These are phyloP conservation scores for Vaccinium corymbosum DNA, from an alignment of 148 eudicot genomes.

Conservation along the genomic window DNA sequence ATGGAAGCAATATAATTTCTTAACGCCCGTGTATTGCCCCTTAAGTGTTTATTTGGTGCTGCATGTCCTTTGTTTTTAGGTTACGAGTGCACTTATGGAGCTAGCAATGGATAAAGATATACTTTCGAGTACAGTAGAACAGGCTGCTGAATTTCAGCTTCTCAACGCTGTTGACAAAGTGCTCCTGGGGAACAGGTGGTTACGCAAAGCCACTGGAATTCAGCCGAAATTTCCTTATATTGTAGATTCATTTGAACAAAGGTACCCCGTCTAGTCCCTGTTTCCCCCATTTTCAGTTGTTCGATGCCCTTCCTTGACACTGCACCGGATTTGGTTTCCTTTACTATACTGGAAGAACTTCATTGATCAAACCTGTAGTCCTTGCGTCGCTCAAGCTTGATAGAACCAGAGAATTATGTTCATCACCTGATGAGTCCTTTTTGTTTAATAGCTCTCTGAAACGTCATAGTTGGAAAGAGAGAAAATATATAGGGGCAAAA, in stretches of 20 bases:
- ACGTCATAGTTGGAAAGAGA: neutral
- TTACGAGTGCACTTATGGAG: slow-evolving; percentile 70
- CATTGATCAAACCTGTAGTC: neutral
- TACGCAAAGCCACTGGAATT: slow-evolving; percentile 84
- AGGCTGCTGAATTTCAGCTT: slow-evolving; percentile 85
- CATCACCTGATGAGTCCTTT: slow-evolving; percentile 9
- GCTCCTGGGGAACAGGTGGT: slow-evolving; percentile 87
- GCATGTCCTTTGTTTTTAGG: slow-evolving; percentile 33
- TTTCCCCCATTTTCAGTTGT: neutral
- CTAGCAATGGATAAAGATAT: slow-evolving; percentile 53
- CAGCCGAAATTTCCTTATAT: slow-evolving; percentile 91
- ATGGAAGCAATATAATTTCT: neutral
- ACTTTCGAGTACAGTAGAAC: slow-evolving; percentile 72
- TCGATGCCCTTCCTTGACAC: slow-evolving; percentile 4
- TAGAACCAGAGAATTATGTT: neutral
- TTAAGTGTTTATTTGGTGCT: slow-evolving; percentile 7
- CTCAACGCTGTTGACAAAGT: slow-evolving; percentile 69
- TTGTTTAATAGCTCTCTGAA: neutral
- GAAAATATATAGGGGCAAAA: neutral
- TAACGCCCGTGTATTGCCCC: neutral
- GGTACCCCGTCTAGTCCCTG: slow-evolving; percentile 37
- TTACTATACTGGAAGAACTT: neutral
- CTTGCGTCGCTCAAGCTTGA: neutral
- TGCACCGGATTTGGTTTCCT: neutral
- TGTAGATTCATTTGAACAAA: slow-evolving; percentile 91